These are phyloP conservation scores for Chara braunii DNA, from an alignment of 139 green algal genomes.

Conservation along the genomic window DNA sequence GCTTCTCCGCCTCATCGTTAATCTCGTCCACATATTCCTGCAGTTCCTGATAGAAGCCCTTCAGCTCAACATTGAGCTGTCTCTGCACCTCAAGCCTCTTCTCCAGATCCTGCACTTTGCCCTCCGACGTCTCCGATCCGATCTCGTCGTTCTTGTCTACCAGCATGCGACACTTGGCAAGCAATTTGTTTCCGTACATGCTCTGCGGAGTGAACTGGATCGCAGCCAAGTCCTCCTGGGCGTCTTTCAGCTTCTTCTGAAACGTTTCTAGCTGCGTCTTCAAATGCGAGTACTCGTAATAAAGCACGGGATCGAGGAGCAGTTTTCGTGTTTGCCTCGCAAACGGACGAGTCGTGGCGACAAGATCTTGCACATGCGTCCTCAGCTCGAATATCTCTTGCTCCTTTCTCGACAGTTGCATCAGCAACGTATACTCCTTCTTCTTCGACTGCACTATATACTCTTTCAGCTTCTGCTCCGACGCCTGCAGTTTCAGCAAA, in stretches of 20 bases:
- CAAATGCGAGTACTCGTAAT: no score
- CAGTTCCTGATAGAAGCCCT: constrained; percentile 28
- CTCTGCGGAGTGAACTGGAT: constrained; percentile 61
- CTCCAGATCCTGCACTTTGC: constrained; percentile 49
- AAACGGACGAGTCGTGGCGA: no score
- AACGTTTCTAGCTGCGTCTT: constrained; percentile 49
- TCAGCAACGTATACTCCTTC: constrained; percentile 12
- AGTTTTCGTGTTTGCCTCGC: constrained; percentile 47
- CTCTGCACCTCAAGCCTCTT: constrained; percentile 40
- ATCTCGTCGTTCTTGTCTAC: constrained; percentile 76
- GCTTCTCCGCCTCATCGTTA: constrained; percentile 35
- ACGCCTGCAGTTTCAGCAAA: no score
- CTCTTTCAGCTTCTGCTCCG: no score
- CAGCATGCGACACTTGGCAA: constrained; percentile 68
- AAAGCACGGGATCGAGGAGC: constrained; percentile 67
- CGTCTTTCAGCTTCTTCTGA: constrained; percentile 48
- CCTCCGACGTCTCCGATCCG: constrained; percentile 59
- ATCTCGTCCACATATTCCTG: constrained; percentile 43
- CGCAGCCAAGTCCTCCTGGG: constrained; percentile 60
- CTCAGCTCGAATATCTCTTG: constrained; percentile 12
- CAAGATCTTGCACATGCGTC: no score
- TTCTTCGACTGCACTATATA: no score
- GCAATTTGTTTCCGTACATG: constrained; percentile 64
- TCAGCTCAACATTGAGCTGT: constrained; percentile 41
- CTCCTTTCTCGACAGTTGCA: constrained; percentile 5